These are phyloP conservation scores for Plantago lanceolata DNA, from an alignment of 305 asterid species.

Conservation along the genomic window DNA sequence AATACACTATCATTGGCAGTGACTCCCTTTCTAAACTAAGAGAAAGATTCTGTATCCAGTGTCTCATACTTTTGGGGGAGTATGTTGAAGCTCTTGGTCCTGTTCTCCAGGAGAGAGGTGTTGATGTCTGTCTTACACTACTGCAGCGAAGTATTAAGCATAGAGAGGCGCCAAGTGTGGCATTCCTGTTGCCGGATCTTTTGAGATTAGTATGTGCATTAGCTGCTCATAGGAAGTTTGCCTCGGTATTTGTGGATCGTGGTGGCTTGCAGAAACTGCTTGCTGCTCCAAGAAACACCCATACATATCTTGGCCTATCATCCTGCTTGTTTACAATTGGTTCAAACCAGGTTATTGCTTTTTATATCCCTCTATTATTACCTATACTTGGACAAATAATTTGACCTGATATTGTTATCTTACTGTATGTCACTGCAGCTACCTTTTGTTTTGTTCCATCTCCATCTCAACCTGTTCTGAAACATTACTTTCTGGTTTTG, in stretches of 20 bases:
- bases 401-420: conserved; percentile 4
- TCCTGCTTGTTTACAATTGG: conserved; percentile 93
- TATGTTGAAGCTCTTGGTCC: conserved; percentile 99
- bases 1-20: conserved; percentile 54
- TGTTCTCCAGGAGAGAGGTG: conserved; percentile 95
- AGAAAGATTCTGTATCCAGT: conserved; percentile 90
- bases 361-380: conserved; percentile 9
- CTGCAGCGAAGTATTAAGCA: conserved; percentile 64
- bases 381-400: neutral
- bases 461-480: neutral
- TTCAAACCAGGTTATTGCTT: conserved; percentile 73
- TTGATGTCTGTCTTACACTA: conserved; percentile 87
- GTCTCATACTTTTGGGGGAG: conserved; percentile 87
- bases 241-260: conserved; percentile 91
- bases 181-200: conserved; percentile 69
- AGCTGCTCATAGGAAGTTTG: conserved; percentile 95
- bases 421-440: neutral
- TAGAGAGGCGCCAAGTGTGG: conserved; percentile 51
- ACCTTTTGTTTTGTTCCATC: neutral
- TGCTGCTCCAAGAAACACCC: conserved; percentile 65
- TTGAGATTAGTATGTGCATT: conserved; percentile 86
- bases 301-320: conserved; percentile 74
- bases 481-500: conserved; percentile 25
- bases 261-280: conserved; percentile 93
- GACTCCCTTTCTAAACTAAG: conserved; percentile 72